Conservation (phyloP, 805 yeast species). For the Scheffersomyces spartinae region DNA sequence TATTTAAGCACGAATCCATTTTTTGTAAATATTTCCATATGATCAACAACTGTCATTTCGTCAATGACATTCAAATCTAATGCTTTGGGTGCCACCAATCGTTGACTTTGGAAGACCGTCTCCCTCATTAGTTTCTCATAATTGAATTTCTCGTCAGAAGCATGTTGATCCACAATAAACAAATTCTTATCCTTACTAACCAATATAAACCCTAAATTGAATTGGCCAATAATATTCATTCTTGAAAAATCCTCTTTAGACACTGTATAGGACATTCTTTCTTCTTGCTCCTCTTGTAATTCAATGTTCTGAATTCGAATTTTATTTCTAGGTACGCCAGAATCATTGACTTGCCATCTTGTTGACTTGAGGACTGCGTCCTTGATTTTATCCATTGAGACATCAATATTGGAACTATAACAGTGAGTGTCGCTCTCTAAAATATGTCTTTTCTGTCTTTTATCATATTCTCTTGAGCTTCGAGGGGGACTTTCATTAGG, state of each 20-base stretch:
- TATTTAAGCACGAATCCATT: slow-evolving; percentile 68
- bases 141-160: slow-evolving; percentile 91
- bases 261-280: slow-evolving; percentile 45
- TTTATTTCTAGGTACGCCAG: slow-evolving; percentile 1
- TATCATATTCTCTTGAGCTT: background rate
- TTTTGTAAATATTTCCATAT: slow-evolving; percentile 41
- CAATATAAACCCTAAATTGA: slow-evolving; percentile 88
- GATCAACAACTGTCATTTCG: slow-evolving; percentile 57
- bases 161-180: slow-evolving; percentile 93
- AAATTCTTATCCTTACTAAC: slow-evolving; percentile 53
- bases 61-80: slow-evolving; percentile 70
- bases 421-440: too few species aligned
- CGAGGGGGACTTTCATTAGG: too few species aligned
- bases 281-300: slow-evolving; percentile 42
- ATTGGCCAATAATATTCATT: slow-evolving; percentile 86
- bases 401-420: too few species aligned
- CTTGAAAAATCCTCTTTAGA: slow-evolving; percentile 58
- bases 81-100: slow-evolving; percentile 46
- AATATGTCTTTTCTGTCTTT: too few species aligned
- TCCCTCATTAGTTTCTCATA: slow-evolving; percentile 58
- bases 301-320: slow-evolving; percentile 29
- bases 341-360: too few species aligned
- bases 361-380: background rate
- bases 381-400: background rate
- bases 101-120: slow-evolving; percentile 55